These are phyloP conservation scores for Naumovozyma dairenensis DNA, from an alignment of 805 yeast genomes.

Conservation along the genomic window DNA sequence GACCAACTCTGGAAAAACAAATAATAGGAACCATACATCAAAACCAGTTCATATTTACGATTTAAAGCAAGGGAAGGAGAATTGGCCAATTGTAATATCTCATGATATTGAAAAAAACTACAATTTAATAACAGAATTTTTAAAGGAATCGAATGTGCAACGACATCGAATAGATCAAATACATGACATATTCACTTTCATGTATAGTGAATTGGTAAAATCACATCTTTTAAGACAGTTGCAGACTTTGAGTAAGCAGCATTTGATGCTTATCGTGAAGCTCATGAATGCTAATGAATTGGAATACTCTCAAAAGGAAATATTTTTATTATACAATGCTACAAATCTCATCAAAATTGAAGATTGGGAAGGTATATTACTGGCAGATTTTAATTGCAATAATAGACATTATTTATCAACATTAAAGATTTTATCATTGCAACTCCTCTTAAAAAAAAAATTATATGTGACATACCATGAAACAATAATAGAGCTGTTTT, in stretches of 20 bases:
- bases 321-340: conserved; percentile 17
- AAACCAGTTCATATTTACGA: too few species aligned
- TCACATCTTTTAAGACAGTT: conserved; percentile 3
- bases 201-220: not conserved
- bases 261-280: conserved; percentile 19
- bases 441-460: conserved; percentile 18
- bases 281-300: conserved; percentile 8
- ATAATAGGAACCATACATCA: too few species aligned
- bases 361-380: conserved; percentile 14
- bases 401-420: conserved; percentile 19
- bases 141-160: conserved; percentile 3
- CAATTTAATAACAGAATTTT: conserved; percentile 4
- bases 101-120: not conserved
- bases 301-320: conserved; percentile 10
- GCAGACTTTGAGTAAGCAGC: conserved; percentile 13
- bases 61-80: too few species aligned
- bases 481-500: conserved; percentile 15
- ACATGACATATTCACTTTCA: not conserved
- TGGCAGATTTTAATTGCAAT: conserved; percentile 16
- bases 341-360: conserved; percentile 11
- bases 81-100: not conserved
- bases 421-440: conserved; percentile 23
- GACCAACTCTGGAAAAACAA: not conserved
- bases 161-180: conserved; percentile 1
- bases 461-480: conserved; percentile 4